Conservation (phyloP, 192 early-diverging fungal genomes). For the Spizellomyces sp. region DNA sequence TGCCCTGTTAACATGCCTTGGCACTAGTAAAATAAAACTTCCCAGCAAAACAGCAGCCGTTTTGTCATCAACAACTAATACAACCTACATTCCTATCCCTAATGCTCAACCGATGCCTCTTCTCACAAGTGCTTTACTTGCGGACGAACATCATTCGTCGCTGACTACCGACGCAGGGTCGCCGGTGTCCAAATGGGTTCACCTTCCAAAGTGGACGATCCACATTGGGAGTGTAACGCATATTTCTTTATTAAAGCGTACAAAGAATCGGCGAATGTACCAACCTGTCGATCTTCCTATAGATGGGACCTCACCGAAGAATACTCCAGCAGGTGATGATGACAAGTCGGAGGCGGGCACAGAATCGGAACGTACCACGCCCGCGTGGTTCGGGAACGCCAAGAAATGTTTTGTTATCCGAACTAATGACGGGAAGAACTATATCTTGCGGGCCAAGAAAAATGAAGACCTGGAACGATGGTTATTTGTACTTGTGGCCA, state of each 20-base stretch:
- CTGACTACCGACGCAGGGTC: too few species aligned
- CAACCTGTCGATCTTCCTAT: background rate
- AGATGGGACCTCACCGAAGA: background rate
- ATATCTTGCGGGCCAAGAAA: constrained; percentile 24
- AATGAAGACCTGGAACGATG: constrained; percentile 21
- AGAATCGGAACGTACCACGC: background rate
- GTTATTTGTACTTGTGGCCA: constrained; percentile 21
- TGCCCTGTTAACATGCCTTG: constrained; percentile 12
- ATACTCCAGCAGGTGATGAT: background rate
- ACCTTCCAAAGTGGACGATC: constrained; percentile 25
- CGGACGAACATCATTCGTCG: background rate
- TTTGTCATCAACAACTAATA: background rate
- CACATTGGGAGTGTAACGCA: constrained; percentile 13
- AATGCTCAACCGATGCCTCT: constrained; percentile 12
- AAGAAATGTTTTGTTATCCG: constrained; percentile 16
- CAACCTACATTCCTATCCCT: constrained; percentile 11
- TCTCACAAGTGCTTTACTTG: background rate
- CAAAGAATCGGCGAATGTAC: background rate
- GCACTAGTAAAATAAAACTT: constrained; percentile 3
- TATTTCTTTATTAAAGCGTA: constrained; percentile 19
- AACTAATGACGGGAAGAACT: constrained; percentile 17
- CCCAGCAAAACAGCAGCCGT: background rate
- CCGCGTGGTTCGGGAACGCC: constrained; percentile 1
- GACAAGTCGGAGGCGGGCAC: background rate
- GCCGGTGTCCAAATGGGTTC: background rate